phyloP scores from a whole-genome alignment of 2,329 filamentous ascomycete species.

The Aspergillus viridinutans region DNA sequence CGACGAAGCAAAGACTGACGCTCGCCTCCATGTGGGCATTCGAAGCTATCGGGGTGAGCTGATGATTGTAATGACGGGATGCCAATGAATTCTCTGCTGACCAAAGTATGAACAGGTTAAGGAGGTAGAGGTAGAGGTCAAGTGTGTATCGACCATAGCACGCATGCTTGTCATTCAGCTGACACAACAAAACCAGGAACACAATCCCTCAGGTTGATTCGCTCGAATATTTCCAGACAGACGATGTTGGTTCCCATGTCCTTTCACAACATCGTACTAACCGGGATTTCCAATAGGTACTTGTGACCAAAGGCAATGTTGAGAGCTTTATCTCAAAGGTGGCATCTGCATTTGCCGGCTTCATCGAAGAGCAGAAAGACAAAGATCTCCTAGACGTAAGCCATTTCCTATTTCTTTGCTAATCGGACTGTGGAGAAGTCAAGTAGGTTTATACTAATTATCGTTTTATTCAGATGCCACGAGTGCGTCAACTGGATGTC shows the following conservation, averaged over 20 bases:
- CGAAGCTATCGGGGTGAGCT: slow-evolving; percentile 27
- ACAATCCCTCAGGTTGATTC: slow-evolving; percentile 2
- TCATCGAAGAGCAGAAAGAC: slow-evolving; percentile 26
- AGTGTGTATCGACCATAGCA: slow-evolving; percentile 11
- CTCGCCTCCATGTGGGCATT: slow-evolving; percentile 33
- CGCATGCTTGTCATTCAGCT: slow-evolving; percentile 2
- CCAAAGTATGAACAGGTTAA: slow-evolving; percentile 13
- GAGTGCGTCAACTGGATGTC: slow-evolving; percentile 23
- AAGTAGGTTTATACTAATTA: not conserved
- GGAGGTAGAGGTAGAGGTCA: slow-evolving; percentile 20
- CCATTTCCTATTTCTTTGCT: not conserved
- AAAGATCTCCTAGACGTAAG: slow-evolving; percentile 33
- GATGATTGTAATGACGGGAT: not conserved
- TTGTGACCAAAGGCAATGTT: slow-evolving; percentile 21
- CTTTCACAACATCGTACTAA: too few species aligned
- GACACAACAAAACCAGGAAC: slow-evolving; percentile 5
- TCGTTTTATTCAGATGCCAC: slow-evolving; percentile 19
- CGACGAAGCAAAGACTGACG: slow-evolving; percentile 17
- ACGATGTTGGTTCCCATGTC: slow-evolving; percentile 18
- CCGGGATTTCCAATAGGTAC: slow-evolving; percentile 16
- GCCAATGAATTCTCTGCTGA: slow-evolving; percentile 1
- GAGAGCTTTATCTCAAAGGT: slow-evolving; percentile 9
- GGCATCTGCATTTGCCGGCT: slow-evolving; percentile 14
- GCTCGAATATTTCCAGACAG: slow-evolving; percentile 18
- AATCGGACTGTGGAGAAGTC: not conserved